phyloP scores from a whole-genome alignment of 352 stramenopile genomes.

The Hyaloperonospora brassicae region DNA sequence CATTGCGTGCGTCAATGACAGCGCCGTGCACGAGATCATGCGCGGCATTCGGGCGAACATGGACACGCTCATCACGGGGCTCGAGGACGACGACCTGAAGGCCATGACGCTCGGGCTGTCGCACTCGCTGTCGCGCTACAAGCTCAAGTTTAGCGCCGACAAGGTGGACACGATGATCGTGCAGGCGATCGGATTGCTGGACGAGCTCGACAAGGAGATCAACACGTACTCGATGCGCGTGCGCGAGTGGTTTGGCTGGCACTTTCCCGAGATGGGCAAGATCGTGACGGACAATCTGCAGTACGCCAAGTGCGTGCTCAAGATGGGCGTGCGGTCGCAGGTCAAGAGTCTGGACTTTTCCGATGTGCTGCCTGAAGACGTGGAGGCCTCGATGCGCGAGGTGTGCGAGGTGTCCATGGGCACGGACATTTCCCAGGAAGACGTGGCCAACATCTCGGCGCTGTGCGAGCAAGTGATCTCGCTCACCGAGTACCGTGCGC shows the following conservation, averaged over 20 bases:
- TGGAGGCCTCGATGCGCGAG: constrained; percentile 94
- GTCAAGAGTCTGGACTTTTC: constrained; percentile 91
- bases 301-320: constrained; percentile 96
- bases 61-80: constrained; percentile 88
- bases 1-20: constrained; percentile 90
- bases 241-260: constrained; percentile 98
- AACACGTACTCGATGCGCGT: constrained; percentile 99
- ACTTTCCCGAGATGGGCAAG: constrained; percentile 96
- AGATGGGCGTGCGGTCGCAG: constrained; percentile 90
- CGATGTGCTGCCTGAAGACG: constrained; percentile 82
- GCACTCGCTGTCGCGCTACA: constrained; percentile 97
- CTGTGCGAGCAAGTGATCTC: constrained; percentile 90
- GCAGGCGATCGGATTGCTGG: constrained; percentile 98
- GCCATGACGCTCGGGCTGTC: constrained; percentile 99
- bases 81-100: constrained; percentile 86
- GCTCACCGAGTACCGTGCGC: constrained; percentile 85
- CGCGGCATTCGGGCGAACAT: constrained; percentile 95
- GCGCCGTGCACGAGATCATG: constrained; percentile 93
- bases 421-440: constrained; percentile 98
- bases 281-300: constrained; percentile 98
- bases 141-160: constrained; percentile 99
- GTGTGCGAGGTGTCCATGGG: constrained; percentile 99
- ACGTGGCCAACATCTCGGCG: constrained; percentile 95
- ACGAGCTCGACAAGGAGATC: constrained; percentile 99
- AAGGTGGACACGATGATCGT: constrained; percentile 99